Evolutionary conservation across 805 yeast species (phyloP).

Genomic region (Ogataea kodamae): DNA sequence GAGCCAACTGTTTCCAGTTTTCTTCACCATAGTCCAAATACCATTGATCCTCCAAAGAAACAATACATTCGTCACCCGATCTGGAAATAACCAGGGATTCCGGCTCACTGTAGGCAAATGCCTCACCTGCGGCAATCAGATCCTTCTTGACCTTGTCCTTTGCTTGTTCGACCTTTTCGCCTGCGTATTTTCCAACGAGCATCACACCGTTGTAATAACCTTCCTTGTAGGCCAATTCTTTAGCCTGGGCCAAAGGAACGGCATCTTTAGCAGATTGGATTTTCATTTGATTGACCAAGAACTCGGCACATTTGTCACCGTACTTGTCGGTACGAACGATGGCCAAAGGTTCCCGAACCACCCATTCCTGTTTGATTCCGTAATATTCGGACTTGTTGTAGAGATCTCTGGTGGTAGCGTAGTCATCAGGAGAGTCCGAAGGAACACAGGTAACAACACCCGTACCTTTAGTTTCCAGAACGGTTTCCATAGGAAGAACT

Average conservation of each 20-base stretch:
- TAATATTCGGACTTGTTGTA: constrained; percentile 88
- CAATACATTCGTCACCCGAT: constrained; percentile 95
- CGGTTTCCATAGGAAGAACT: constrained; percentile 96
- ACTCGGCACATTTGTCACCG: constrained; percentile 86
- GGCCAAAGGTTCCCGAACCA: constrained; percentile 64
- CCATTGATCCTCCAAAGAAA: constrained; percentile 98
- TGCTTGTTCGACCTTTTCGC: constrained; percentile 87
- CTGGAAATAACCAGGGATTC: constrained; percentile 87
- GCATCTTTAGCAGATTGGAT: constrained; percentile 93
- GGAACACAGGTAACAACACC: constrained; percentile 99
- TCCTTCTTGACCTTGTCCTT: constrained; percentile 84
- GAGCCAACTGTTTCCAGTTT: constrained; percentile 76
- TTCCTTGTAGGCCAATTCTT: constrained; percentile 93
- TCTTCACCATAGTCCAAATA: constrained; percentile 96
- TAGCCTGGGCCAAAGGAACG: constrained; percentile 83
- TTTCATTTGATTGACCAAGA: constrained; percentile 77
- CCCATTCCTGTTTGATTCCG: constrained; percentile 84
- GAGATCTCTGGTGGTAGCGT: constrained; percentile 77
- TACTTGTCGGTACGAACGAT: constrained; percentile 78
- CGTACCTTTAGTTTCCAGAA: constrained; percentile 92
- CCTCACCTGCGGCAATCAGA: constrained; percentile 69
- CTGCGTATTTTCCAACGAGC: constrained; percentile 76
- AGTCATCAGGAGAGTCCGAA: constrained; percentile 98
- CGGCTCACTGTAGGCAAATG: constrained; percentile 92
- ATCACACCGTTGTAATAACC: constrained; percentile 89